Evolutionary conservation across 352 stramenopile genomes (phyloP).

Genomic region (Blastocystis sp.): DNA sequence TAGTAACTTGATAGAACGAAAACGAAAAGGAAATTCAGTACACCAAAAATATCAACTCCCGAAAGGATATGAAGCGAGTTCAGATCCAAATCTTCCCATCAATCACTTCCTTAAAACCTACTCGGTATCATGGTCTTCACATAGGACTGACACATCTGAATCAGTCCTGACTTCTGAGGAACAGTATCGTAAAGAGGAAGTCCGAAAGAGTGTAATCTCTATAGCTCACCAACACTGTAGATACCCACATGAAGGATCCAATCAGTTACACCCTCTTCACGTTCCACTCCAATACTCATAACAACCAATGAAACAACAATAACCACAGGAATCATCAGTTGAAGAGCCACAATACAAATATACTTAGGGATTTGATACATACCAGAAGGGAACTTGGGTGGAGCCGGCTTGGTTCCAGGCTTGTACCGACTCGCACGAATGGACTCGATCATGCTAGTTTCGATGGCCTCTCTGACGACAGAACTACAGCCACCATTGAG

Average conservation of each 20-base stretch:
- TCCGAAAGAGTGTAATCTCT: background rate
- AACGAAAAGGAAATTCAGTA: background rate
- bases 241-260: background rate
- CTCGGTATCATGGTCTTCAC: background rate
- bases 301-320: background rate
- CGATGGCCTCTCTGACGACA: background rate
- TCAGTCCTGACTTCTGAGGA: background rate
- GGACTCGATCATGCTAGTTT: conserved; percentile 23
- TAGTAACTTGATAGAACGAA: conserved; percentile 27
- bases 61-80: background rate
- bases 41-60: background rate
- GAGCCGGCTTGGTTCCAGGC: background rate
- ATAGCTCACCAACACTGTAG: background rate
- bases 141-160: background rate
- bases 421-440: background rate
- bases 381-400: background rate
- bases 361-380: conserved; percentile 7
- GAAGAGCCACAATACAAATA: background rate
- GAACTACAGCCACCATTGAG: background rate
- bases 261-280: background rate
- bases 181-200: too few species aligned
- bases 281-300: background rate
- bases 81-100: conserved; percentile 16
- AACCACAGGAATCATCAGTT: conserved; percentile 12
- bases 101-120: background rate